phyloP scores from a whole-genome alignment of 2,329 filamentous ascomycete species.

The Aspergillus sp. region DNA sequence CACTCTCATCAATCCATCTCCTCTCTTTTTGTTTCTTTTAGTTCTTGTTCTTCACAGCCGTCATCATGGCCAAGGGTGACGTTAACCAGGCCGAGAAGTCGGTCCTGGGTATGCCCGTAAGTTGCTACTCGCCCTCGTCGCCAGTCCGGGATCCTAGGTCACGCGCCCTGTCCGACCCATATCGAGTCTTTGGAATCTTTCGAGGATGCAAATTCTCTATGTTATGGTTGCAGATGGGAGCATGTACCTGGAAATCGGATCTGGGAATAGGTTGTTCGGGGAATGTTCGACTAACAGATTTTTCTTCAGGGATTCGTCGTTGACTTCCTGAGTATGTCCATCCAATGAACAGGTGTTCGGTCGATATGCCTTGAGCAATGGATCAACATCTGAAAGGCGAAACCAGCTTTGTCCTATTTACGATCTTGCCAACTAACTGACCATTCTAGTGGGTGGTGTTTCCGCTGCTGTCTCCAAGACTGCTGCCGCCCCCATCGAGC shows the following conservation, averaged over 20 bases:
- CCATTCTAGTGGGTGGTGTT: slow-evolving; percentile 91
- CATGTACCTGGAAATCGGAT: slow-evolving; percentile 2
- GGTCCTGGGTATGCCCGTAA: slow-evolving; percentile 54
- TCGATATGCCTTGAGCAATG: slow-evolving; percentile 6
- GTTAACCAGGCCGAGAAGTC: slow-evolving; percentile 54
- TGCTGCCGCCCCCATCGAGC: slow-evolving; percentile 98
- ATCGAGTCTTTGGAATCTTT: background rate
- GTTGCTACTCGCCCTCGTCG: slow-evolving; percentile 23
- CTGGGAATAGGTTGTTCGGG: background rate
- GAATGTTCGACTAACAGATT: slow-evolving; percentile 29
- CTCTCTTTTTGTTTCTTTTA: slow-evolving; percentile 41
- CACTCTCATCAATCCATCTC: slow-evolving; percentile 34
- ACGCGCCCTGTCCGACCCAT: slow-evolving; percentile 5
- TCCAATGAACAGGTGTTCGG: slow-evolving; percentile 5
- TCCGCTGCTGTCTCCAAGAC: slow-evolving; percentile 99
- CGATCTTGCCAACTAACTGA: slow-evolving; percentile 41
- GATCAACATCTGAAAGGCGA: slow-evolving; percentile 7
- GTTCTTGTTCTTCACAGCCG: slow-evolving; percentile 41
- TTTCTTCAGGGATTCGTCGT: slow-evolving; percentile 78
- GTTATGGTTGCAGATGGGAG: background rate
- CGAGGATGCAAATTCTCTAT: background rate
- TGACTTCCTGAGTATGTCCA: slow-evolving; percentile 95
- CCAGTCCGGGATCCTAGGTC: slow-evolving; percentile 12
- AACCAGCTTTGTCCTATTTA: background rate
- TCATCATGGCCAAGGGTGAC: slow-evolving; percentile 49